Base-by-base conservation (phyloP, 352 stramenopile species). In the Labyrinthula sp. region DNA sequence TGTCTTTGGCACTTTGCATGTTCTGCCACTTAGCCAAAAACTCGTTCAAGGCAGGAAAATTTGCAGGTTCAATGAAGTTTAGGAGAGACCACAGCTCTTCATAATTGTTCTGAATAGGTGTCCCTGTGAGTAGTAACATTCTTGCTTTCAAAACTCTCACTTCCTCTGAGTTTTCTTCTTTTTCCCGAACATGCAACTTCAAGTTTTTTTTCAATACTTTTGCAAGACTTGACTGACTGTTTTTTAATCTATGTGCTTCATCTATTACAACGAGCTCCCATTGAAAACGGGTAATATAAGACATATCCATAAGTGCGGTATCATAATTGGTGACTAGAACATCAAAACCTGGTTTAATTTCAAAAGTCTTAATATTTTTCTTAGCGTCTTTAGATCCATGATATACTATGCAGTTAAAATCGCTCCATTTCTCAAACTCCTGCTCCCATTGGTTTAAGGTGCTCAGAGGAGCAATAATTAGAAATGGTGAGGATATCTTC, bases 281-380 rank as follows among this genome's bases (percentile, higher is more conserved):
- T 12, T 79, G 78, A 37, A 99, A 88, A 38, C 85, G 71, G 37
- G 73, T 73, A 43, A 99, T 69, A 34, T 48, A 7, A 6, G 34
- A 27, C 12, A 30, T 31, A 17, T 66, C 59, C 12, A 29, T 29
- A 5, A 25, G 23, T 15, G 50, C 30, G n/a, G 94, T 95, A 59
- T 99, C 92, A 62, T 94, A 99, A 0, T 89, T 99, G 14, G 92
- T 99, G 25, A 99, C 89, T 8, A 99, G 63, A 17, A 99, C 85
- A 58, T 99, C 87, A 63, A 99, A 99, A 54, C 86, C 86, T 20
- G 84, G 33, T 20, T 37, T 28, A 25, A 50, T 40, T 17, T 46
- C 38, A 20, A 37, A 50, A 7, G 20, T 34, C 22, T 58, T 22
- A 21, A 47, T 40, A 7, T 29, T 21, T n/a, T 38, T 21, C 10